Conservation (phyloP, 148 eudicot species). For the Drosera capensis region DNA sequence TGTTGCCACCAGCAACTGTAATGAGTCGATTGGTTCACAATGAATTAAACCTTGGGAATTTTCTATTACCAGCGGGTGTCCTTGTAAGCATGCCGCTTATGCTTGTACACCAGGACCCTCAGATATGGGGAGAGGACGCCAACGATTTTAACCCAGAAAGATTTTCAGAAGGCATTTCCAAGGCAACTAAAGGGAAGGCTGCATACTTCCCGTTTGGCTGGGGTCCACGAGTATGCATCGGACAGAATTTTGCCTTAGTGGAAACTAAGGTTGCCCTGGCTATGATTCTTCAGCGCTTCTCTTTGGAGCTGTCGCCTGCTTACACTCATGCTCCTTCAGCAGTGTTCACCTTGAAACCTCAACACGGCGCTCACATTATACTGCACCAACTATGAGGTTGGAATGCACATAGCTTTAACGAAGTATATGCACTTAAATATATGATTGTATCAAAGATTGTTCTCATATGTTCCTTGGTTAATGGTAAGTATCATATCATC, state of each 20-base stretch:
- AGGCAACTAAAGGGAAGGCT: slow-evolving; percentile 10
- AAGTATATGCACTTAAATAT: too few species aligned
- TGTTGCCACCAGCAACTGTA: slow-evolving; percentile 13
- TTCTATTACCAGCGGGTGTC: slow-evolving; percentile 11
- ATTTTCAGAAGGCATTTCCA: slow-evolving; percentile 14
- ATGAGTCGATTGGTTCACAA: slow-evolving; percentile 11
- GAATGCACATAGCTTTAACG: too few species aligned
- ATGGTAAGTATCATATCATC: too few species aligned
- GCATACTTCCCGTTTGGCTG: slow-evolving; percentile 12
- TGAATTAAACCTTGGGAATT: slow-evolving; percentile 8
- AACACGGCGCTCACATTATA: background rate
- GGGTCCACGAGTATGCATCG: slow-evolving; percentile 19
- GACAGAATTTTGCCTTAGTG: slow-evolving; percentile 9
- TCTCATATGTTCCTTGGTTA: too few species aligned
- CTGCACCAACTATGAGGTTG: too few species aligned
- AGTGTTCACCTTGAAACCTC: background rate
- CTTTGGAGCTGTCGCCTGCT: slow-evolving; percentile 1
- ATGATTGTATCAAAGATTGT: too few species aligned
- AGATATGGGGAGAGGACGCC: slow-evolving; percentile 15
- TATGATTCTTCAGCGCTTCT: slow-evolving; percentile 2
- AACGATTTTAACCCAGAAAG: slow-evolving; percentile 21
- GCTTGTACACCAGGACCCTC: slow-evolving; percentile 9
- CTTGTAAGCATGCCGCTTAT: slow-evolving; percentile 7
- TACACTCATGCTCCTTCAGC: slow-evolving; percentile 1
- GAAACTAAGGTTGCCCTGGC: background rate